A percentile compares a stretch with the other conserved stretches of the same genome.
Conservation (phyloP, 2,329 filamentous ascomycete genomes). For the Plenodomus lindquistii region DNA sequence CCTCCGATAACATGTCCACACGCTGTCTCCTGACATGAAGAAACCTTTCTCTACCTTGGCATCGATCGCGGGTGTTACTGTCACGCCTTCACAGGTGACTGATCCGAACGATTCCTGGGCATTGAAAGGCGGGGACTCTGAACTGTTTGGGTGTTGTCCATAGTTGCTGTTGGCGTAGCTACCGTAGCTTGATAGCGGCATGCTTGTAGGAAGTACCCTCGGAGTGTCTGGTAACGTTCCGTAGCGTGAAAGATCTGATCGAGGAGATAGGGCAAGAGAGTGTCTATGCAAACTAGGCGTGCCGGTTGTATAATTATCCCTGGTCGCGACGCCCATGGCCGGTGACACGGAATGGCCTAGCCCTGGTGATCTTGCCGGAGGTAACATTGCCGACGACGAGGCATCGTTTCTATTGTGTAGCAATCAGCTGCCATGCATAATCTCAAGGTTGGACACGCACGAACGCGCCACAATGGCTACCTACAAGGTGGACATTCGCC, state of each 20-base stretch:
- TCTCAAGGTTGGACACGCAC: slow-evolving; percentile 36
- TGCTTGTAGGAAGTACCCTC: slow-evolving; percentile 37
- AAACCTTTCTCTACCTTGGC: slow-evolving; percentile 89
- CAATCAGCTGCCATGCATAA: slow-evolving; percentile 47
- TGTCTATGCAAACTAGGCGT: slow-evolving; percentile 44
- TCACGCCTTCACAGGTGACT: slow-evolving; percentile 63
- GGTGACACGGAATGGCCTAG: slow-evolving; percentile 49
- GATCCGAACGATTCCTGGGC: slow-evolving; percentile 58
- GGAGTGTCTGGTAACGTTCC: slow-evolving; percentile 43
- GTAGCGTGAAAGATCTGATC: slow-evolving; percentile 41
- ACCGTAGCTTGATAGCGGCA: slow-evolving; percentile 32
- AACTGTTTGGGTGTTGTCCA: slow-evolving; percentile 18
- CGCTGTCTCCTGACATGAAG: slow-evolving; percentile 72
- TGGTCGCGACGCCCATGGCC: slow-evolving; percentile 43
- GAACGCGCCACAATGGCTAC: slow-evolving; percentile 44
- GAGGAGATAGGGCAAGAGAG: slow-evolving; percentile 40
- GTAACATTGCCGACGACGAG: slow-evolving; percentile 54
- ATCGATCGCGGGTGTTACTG: slow-evolving; percentile 72
- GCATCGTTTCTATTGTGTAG: slow-evolving; percentile 48
- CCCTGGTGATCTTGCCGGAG: slow-evolving; percentile 47
- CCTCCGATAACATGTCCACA: slow-evolving; percentile 90
- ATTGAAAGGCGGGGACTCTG: slow-evolving; percentile 51
- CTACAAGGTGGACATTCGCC: slow-evolving; percentile 51
- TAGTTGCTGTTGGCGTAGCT: slow-evolving; percentile 20
- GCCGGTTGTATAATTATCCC: slow-evolving; percentile 52